Base-by-base conservation (phyloP, 805 yeast species). In the Candida nemodendra region DNA sequence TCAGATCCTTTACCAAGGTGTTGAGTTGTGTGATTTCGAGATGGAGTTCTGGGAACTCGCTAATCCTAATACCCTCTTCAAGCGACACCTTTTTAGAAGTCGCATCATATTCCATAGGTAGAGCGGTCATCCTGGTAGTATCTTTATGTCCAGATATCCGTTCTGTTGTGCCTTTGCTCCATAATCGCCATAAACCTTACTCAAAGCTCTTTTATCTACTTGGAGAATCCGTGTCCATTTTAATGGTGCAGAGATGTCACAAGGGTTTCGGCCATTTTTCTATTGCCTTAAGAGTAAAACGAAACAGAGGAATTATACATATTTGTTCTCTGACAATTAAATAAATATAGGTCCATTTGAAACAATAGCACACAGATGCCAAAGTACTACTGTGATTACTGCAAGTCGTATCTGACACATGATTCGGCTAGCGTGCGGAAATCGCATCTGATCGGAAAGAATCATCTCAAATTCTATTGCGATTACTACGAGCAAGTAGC, bases 401-500 rank as follows among this genome's bases (percentile, higher is more conserved):
- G 96, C 58, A 79, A 79, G 54, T 78, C 88, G 14, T 82, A 83
- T 51, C 65, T 89, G 41, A 88, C 96, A 1, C 96, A 88, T 57
- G 95, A 87, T 61, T 83, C 93, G n/a, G 68, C 78, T 51, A 83
- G 93, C 64, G 96, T 88, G 38, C 65, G 95, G 16, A 81, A 83
- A 53, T 79, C 88, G 28, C 96, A 88, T 61, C 59, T 84, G 28
- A 66, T 73, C 27, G 96, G 96, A 8, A 78, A 76, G 50, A 81
- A 84, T 59, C 96, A 88, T 60, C 67, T 84, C 29, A 72, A 75
- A 43, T 69, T 74, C 37, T 84, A 83, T 34, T 79, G 88, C 42
- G 84, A 82, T 39, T 87, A 85, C 65, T 88, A 84, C 56, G 85
- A 84, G 50, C 63, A 69, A 25, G 44, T 50, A 4, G 39, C 51